Evolutionary conservation across 2,329 filamentous ascomycete genomes (phyloP).

Genomic region (Neurospora sp.): DNA sequence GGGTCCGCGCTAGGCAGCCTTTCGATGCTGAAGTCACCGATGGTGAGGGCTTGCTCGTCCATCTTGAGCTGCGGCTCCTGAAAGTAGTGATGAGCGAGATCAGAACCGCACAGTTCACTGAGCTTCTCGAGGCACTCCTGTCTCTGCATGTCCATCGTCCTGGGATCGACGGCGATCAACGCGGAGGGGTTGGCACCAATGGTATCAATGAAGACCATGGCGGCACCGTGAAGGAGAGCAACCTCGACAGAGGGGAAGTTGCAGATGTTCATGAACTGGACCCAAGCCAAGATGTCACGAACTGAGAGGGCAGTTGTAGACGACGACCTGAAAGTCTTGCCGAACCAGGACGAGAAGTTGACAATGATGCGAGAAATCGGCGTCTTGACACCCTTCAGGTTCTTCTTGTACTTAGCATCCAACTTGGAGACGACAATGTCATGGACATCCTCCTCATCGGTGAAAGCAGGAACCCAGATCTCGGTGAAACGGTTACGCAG

Average conservation of each 20-base stretch:
- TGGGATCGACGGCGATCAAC: conserved; percentile 61
- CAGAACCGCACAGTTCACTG: conserved; percentile 54
- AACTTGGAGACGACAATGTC: conserved; percentile 80
- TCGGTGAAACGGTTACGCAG: conserved; percentile 95
- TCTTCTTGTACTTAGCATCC: conserved; percentile 33
- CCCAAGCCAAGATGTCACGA: conserved; percentile 86
- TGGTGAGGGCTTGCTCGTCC: conserved; percentile 43
- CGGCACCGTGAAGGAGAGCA: conserved; percentile 68
- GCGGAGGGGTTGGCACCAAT: conserved; percentile 91
- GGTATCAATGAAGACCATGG: conserved; percentile 92
- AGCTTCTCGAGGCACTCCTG: conserved; percentile 64
- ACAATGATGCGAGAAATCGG: conserved; percentile 61
- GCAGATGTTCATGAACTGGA: conserved; percentile 76
- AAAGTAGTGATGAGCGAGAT: conserved; percentile 58
- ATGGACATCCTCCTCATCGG: conserved; percentile 73
- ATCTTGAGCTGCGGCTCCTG: conserved; percentile 49
- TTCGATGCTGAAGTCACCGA: conserved; percentile 66
- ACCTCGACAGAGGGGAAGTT: conserved; percentile 33
- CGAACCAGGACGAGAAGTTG: conserved; percentile 88
- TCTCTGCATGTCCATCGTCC: conserved; percentile 62
- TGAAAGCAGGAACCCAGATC: conserved; percentile 91
- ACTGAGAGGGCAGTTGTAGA: conserved; percentile 74
- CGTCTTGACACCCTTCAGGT: conserved; percentile 4
- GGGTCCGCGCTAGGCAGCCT: conserved; percentile 35
- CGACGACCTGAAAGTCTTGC: conserved; percentile 65